phyloP scores from a whole-genome alignment of 2,329 filamentous ascomycete genomes.

The Acrodontium crateriforme region DNA sequence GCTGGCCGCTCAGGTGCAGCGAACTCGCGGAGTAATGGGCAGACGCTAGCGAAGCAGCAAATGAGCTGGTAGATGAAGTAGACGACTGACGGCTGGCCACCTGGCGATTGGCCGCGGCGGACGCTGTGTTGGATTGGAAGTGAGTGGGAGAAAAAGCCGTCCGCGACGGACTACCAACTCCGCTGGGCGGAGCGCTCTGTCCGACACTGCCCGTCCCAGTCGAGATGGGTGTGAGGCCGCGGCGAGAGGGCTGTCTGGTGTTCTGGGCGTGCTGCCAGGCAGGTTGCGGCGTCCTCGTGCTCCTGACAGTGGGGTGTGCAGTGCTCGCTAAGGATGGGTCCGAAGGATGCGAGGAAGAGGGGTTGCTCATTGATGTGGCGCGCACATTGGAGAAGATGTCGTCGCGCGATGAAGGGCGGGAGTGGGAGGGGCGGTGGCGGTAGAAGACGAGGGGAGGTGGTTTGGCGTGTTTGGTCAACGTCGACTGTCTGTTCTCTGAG shows the following conservation, averaged over 20 bases:
- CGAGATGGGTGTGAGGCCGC: conserved; percentile 45
- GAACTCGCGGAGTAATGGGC: conserved; percentile 37
- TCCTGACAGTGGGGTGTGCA: conserved; percentile 19
- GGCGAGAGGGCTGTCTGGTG: conserved; percentile 41
- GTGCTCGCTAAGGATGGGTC: conserved; percentile 10
- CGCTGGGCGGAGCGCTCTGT: conserved; percentile 30
- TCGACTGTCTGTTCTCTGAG: too few species aligned
- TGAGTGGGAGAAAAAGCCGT: conserved; percentile 38
- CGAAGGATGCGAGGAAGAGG: conserved; percentile 29
- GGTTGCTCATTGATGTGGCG: conserved; percentile 39
- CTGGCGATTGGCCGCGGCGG: conserved; percentile 36
- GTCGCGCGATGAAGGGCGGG: too few species aligned
- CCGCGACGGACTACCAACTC: conserved; percentile 37
- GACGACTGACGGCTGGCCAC: conserved; percentile 41
- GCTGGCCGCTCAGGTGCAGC: conserved; percentile 41
- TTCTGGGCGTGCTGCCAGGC: conserved; percentile 43
- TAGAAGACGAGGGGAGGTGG: too few species aligned
- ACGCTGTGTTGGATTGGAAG: conserved; percentile 39
- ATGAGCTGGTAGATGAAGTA: conserved; percentile 39
- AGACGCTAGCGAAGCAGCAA: conserved; percentile 42
- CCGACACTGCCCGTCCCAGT: conserved; percentile 27
- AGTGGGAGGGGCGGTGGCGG: too few species aligned
- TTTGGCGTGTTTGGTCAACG: too few species aligned
- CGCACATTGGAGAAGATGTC: conserved; percentile 15
- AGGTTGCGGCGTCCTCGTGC: conserved; percentile 36